Evolutionary conservation across 2,329 filamentous ascomycete species (phyloP).

Genomic region (Botrytis deweyae): DNA sequence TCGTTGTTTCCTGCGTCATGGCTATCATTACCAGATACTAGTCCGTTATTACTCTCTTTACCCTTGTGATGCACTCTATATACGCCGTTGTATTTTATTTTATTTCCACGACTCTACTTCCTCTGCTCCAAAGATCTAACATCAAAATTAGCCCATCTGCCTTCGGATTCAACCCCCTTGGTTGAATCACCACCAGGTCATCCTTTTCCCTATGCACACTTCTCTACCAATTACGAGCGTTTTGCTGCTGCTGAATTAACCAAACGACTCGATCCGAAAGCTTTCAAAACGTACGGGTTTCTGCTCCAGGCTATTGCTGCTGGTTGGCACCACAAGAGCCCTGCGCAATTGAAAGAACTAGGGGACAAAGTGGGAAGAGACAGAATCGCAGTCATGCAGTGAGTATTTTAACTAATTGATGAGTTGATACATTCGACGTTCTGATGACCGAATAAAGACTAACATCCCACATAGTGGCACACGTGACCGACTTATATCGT

Average conservation of each 20-base stretch:
- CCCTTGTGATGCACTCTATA: constrained; percentile 42
- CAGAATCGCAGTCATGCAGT: constrained; percentile 72
- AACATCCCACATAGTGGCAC: constrained; percentile 48
- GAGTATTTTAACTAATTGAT: not conserved
- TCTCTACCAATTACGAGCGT: constrained; percentile 76
- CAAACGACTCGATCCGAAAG: constrained; percentile 62
- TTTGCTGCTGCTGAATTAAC: constrained; percentile 76
- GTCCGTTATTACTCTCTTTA: constrained; percentile 45
- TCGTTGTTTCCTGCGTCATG: constrained; percentile 67
- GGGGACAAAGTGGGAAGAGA: constrained; percentile 68
- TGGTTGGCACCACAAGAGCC: constrained; percentile 74
- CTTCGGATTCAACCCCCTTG: constrained; percentile 45
- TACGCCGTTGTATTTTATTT: constrained; percentile 41
- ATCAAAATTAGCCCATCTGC: constrained; percentile 40
- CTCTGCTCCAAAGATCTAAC: not conserved
- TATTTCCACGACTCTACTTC: constrained; percentile 68
- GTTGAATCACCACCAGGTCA: constrained; percentile 39
- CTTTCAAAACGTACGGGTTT: constrained; percentile 67
- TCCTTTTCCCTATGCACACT: constrained; percentile 48
- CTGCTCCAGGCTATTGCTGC: constrained; percentile 76
- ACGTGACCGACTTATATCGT: constrained; percentile 73
- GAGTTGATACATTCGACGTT: not conserved
- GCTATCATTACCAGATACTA: constrained; percentile 60
- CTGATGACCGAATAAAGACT: not conserved
- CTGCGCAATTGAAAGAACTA: constrained; percentile 63